Base-by-base conservation (phyloP, 352 stramenopile species). In the Phytophthora pseudosyringae region DNA sequence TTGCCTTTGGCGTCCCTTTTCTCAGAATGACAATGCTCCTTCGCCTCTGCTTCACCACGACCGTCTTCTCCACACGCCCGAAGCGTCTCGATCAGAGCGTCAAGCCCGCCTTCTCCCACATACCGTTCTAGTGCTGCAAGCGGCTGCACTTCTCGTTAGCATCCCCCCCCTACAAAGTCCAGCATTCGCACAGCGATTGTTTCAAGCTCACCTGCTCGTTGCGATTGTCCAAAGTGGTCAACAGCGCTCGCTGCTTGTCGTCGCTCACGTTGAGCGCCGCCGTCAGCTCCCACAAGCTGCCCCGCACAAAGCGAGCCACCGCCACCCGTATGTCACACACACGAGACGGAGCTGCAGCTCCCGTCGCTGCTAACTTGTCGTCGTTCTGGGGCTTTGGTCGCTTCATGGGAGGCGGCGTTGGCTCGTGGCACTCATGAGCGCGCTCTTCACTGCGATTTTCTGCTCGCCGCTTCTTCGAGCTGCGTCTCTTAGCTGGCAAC, bases 61-160 rank as follows among this genome's bases (percentile, higher is more conserved):
- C 0, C 3, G 39, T 45, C 26, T n/a, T 21, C 35, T 25, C 11
- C 21, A 50, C 32, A 68, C 6, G 15, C 15, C 4, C 6, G 26
- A 31, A 67, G 41, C 5, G 36, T 46, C n/a, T 33, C 10, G 3
- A 12, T 21, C 15, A 72, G 10, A 16, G 33, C 44, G n/a, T 59
- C 50, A 9, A 68, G 28, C 8, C 58, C 58, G 10, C 58, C 64
- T 41, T 67, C 44, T 26, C 55, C 16, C n/a, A 21, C 33, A 39
- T 64, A 72, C 9, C 18, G 29, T 11, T 31, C 38, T 21, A 72
- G 32, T 41, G 64, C 58, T 50, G 32, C 41, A 32, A 33, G 33
- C 6, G 64, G 58, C 64, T 72, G 18, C 18, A 57, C 5, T 4
- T 51, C 28, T 47, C 6, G 21, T 59, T 21, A 62, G 32, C 26